Evolutionary conservation across 305 asterid species (phyloP), one percentile per base, ranked within the genome.

Genomic region (Nicotiana rustica): DNA sequence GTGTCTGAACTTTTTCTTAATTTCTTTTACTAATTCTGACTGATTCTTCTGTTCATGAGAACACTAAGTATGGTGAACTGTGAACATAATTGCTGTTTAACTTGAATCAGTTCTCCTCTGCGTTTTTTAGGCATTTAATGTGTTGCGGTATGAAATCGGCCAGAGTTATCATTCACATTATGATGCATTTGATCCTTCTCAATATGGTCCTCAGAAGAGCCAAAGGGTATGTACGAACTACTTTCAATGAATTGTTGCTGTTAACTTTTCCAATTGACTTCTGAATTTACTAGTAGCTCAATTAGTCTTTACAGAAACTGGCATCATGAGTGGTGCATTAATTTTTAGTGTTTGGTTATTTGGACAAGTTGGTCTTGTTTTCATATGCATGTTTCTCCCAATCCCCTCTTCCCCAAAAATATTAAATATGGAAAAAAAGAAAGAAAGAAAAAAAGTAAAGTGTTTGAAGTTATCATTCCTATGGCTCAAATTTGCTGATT

Each of bases 131-230:
- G 86, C 96, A 85, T 96, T 93, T 90, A 96, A 96, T 86, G 90
- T 96, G 83, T 83, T 96, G 87, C 93, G 97, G 13, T 96, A 96
- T 25, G 97, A 92, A 93, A 89, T 89, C 57, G 97, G 97, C 36
- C 98, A 96, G 90, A 88, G 93, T 79, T 96, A 95, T 84, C 91
- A 88, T 64, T 91, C 98, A 17, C 99, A 96, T 84, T 96, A 90
- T 79, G 99, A 96, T 89, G 96, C 99, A 29, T 93, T 95, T 86
- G 89, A 87, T 86, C 97, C 98, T 85, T 89, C 94, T 83, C 98
- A 95, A 85, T 96, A 95, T 55, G 99, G 98, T 64, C 98, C 98
- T 17, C 98, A 92, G 85, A 90, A 89, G 91, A 96, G 98, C 93
- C 98, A 92, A 86, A 90, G 99, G 95, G 99, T 96, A 92, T 84